These are phyloP conservation scores for Thalassia testudinum DNA, from an alignment of 116 monocot genomes.

Conservation along the genomic window DNA sequence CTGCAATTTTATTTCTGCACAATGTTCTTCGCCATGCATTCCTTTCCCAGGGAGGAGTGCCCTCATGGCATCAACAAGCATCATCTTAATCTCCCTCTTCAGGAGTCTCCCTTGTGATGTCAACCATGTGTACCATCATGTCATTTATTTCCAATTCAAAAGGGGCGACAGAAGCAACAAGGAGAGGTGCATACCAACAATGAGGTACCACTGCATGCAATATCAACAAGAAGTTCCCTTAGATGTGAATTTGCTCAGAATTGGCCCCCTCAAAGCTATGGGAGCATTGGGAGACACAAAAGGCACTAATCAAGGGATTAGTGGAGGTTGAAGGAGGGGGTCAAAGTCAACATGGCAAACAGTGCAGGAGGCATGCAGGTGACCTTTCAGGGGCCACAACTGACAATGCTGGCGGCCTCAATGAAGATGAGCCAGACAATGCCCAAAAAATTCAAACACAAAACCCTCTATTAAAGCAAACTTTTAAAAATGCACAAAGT, in stretches of 20 bases:
- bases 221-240: constrained; percentile 60
- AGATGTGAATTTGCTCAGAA: constrained; percentile 21
- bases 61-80: constrained; percentile 36
- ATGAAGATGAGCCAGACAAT: constrained; percentile 36
- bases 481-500: no score
- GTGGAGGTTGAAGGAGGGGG: constrained; percentile 27
- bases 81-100: constrained; percentile 40
- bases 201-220: constrained; percentile 54
- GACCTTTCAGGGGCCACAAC: constrained; percentile 20
- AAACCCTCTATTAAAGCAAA: no score
- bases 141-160: no score
- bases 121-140: no score
- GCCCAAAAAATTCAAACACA: no score
- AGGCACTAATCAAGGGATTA: constrained; percentile 20
- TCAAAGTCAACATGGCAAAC: constrained; percentile 18
- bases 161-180: constrained; percentile 38
- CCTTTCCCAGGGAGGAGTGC: constrained; percentile 51
- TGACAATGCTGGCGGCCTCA: constrained; percentile 29
- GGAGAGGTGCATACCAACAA: constrained; percentile 54
- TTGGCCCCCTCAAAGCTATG: constrained; percentile 10
- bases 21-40: constrained; percentile 46
- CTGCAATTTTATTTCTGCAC: constrained; percentile 25
- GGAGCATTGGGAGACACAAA: constrained; percentile 4
- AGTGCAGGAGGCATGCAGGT: constrained; percentile 35
- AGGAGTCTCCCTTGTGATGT: constrained; percentile 35